Evolutionary conservation across 257 asterid species (phyloP).

Genomic region (Rubia yunnanensis): DNA sequence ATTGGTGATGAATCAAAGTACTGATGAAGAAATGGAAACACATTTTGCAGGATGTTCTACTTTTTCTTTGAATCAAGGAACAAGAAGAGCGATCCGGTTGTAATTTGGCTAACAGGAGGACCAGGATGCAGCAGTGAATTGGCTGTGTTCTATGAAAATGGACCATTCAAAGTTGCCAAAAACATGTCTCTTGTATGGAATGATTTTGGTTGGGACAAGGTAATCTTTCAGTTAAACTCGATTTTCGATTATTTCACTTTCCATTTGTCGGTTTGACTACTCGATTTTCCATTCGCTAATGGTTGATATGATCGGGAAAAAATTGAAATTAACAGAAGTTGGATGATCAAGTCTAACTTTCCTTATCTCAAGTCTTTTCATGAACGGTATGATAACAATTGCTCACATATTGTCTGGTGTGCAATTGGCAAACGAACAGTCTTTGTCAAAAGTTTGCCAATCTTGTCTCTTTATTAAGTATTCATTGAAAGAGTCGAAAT

Average conservation of each 20-base stretch:
- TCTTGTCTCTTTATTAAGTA: neutral
- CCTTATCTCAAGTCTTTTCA: neutral
- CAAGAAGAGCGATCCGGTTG: conserved; percentile 47
- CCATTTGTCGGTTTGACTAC: neutral
- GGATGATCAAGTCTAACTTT: neutral
- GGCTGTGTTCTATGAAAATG: conserved; percentile 77
- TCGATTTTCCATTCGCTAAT: neutral
- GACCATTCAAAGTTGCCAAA: conserved; percentile 51
- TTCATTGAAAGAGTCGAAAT: neutral
- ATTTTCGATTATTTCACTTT: neutral
- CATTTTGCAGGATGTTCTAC: conserved; percentile 67
- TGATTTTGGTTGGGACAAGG: conserved; percentile 88
- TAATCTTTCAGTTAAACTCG: conserved; percentile 9
- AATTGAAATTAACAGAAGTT: neutral
- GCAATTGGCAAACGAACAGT: conserved; percentile 3
- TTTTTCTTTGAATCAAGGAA: conserved; percentile 64
- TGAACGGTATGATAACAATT: neutral
- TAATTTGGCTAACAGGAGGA: conserved; percentile 76
- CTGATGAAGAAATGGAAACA: neutral
- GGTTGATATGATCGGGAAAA: neutral
- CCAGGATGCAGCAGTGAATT: conserved; percentile 76
- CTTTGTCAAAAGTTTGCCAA: conserved; percentile 4
- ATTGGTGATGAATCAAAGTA: neutral
- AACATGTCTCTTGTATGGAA: conserved; percentile 57
- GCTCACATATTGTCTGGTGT: neutral